Evolutionary conservation across 495 filamentous ascomycete genomes (phyloP), one percentile per base, ranked within the genome.

Genomic region (Xylaria castorea): DNA sequence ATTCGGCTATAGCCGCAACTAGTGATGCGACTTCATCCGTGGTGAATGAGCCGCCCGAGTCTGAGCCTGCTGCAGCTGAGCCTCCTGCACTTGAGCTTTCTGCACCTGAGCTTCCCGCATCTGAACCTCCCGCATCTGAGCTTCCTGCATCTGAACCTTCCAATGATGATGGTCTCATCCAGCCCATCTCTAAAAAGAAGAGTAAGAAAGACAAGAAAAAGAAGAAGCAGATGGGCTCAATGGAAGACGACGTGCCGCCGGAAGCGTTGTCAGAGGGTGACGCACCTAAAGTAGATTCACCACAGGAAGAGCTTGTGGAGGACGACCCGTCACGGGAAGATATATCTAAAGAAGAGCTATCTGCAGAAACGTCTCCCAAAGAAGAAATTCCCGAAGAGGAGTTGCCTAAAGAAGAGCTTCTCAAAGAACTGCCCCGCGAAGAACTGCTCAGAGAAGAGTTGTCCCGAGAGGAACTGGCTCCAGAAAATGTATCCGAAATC

Each of bases 121-220:
- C 18, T 42, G 46, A 38, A 2, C 7, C 51, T 14, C 46, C 40
- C 1, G 38, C 51, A 18, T 25, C 51, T 14, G 67, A 63, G 20
- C 32, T 16, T 3, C 12, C 20, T 3, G n/a, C 16, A 27, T 44
- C 64, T 53, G 64, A 70, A 30, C 46, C 71, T 57, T 46, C 61
- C 18, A 71, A 57, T 25, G 40, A 71, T 2, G 36, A 57, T 22
- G 20, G 30, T 11, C 0, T 27, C 7, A 9, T 16, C 48, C 22
- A 57, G 42, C 51, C 62, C 57, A 40, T 30, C 4, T 38, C 69
- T 5, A 53, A 20, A 51, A 72, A 75, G 22, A 73, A 70, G 38
- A 79, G 71, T 50, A 76, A 74, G 64, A 74, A 72, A 57, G 69
- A 71, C 40, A 72, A 77, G 60, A 70, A 46, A 40, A 71, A 73